Base-by-base conservation (phyloP, 306 rosid genomes). In the Echinosophora koreensis region DNA sequence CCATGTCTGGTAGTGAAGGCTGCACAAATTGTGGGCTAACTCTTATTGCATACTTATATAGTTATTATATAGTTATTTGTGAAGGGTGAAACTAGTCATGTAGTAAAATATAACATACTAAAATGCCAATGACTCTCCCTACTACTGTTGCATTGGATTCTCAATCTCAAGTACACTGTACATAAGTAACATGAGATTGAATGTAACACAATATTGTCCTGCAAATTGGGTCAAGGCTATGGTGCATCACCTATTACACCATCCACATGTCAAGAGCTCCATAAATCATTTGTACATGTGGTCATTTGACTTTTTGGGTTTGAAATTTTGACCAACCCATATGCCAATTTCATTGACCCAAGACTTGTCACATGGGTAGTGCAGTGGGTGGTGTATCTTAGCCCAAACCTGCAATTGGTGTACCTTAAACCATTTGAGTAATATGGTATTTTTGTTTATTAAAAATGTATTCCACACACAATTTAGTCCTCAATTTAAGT, bases 1-100 rank as follows among this genome's bases (percentile, higher is more conserved):
- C 86, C 96, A 90, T 87, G 86, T 75, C 71, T 74, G 87, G 85
- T 37, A 76, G 72, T 49, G 88, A 82, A 34, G 52, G 18, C 15
- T 12, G 81, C 57, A 27, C 57, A 69, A 66, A 42, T 67, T 77
- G 78, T 77, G 69, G 82, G 64, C 66, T 66, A 17, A 3, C 38
- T 80, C 22, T 34, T 59, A 47, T 73, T 73, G 77, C 30, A 68
- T 66, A 73, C 83, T 85, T 81, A 81, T 77, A 81, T 73, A n/a
- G n/a, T n/a, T n/a, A n/a, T n/a, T n/a, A n/a, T n/a, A n/a, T n/a
- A n/a, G n/a, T n/a, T n/a, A n/a, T n/a, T n/a, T n/a, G 55, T 78
- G 15, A 61, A 73, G 85, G 82, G 42, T 58, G 64, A 64, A 82
- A 22, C 51, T 49, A 57, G 39, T 37, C 68, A 75, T 30, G 32